phyloP scores from a whole-genome alignment of 371 early-diverging fungal genomes.

The Rhizomucor pusillus region DNA sequence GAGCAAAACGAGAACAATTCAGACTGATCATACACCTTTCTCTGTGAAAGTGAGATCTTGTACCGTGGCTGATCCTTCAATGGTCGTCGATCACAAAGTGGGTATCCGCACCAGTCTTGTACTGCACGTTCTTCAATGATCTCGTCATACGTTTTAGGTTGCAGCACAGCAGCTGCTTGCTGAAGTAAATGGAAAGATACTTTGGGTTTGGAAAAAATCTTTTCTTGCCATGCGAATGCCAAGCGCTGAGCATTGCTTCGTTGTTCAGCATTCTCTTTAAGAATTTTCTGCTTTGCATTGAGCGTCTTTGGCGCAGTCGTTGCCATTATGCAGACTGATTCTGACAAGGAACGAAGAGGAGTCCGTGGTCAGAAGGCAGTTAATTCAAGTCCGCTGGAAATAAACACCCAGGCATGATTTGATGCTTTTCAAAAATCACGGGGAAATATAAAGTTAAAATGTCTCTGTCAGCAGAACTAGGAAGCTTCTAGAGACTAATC shows the following conservation, averaged over 20 bases:
- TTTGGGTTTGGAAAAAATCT: slow-evolving; percentile 36
- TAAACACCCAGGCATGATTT: too few relatives aligned
- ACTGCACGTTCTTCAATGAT: slow-evolving; percentile 65
- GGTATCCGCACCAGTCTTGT: slow-evolving; percentile 69
- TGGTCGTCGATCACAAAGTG: slow-evolving; percentile 48
- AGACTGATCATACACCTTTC: slow-evolving; percentile 67
- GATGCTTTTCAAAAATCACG: too few relatives aligned
- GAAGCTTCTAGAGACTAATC: too few relatives aligned
- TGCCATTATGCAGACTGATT: background rate
- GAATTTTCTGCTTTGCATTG: slow-evolving; percentile 40
- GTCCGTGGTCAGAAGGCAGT: too few relatives aligned
- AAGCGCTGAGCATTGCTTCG: slow-evolving; percentile 47
- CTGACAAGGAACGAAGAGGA: too few relatives aligned
- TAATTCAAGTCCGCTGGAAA: too few relatives aligned
- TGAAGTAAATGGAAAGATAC: slow-evolving; percentile 16
- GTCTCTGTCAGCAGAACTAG: too few relatives aligned
- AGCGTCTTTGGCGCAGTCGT: slow-evolving; percentile 6
- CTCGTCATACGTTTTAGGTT: slow-evolving; percentile 57
- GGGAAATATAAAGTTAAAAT: too few relatives aligned
- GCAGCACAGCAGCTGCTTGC: slow-evolving; percentile 35
- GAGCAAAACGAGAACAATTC: slow-evolving; percentile 63
- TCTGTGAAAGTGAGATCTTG: slow-evolving; percentile 55
- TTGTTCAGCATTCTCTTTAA: slow-evolving; percentile 49
- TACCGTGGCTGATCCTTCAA: slow-evolving; percentile 42
- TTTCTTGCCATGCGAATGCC: slow-evolving; percentile 60